phyloP scores from a whole-genome alignment of 495 filamentous ascomycete species.

The Choiromyces venosus region DNA sequence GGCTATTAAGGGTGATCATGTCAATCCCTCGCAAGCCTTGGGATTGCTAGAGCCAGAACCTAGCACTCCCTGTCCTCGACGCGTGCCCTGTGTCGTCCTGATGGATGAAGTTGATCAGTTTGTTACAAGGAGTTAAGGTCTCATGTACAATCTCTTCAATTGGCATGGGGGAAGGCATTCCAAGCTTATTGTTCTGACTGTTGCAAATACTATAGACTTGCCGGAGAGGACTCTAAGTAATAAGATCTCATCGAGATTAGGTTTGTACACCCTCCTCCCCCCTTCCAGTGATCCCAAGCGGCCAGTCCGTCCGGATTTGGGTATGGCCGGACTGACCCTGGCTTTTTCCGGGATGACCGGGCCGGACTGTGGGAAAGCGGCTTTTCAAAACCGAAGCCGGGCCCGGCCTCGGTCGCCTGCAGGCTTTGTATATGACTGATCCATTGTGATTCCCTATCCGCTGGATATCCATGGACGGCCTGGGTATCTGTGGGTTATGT shows the following conservation, averaged over 20 bases:
- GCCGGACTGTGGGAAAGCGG: too few species aligned
- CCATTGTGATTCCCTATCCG: too few species aligned
- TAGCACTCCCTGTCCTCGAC: slow-evolving; percentile 75
- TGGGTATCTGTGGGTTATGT: too few species aligned
- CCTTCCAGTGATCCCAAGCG: too few species aligned
- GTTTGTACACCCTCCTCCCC: slow-evolving; percentile 37
- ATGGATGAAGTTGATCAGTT: slow-evolving; percentile 99
- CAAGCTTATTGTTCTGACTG: slow-evolving; percentile 87
- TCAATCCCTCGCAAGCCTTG: slow-evolving; percentile 84
- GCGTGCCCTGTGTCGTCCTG: slow-evolving; percentile 91
- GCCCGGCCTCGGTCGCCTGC: too few species aligned
- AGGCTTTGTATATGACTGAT: too few species aligned
- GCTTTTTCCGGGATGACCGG: too few species aligned
- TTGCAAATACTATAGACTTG: slow-evolving; percentile 99
- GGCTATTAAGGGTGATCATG: slow-evolving; percentile 85
- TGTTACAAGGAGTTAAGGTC: slow-evolving; percentile 92
- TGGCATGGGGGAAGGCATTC: slow-evolving; percentile 94
- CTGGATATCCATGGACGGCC: too few species aligned
- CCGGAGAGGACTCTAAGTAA: slow-evolving; percentile 95
- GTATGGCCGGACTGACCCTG: too few species aligned
- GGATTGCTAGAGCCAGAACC: slow-evolving; percentile 89
- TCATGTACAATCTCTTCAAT: slow-evolving; percentile 99
- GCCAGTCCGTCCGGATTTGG: too few species aligned
- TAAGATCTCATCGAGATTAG: slow-evolving; percentile 91
- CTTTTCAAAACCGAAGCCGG: too few species aligned